These are phyloP conservation scores for Grosmannia huntii DNA, from an alignment of 2,329 filamentous ascomycete genomes.

Conservation along the genomic window DNA sequence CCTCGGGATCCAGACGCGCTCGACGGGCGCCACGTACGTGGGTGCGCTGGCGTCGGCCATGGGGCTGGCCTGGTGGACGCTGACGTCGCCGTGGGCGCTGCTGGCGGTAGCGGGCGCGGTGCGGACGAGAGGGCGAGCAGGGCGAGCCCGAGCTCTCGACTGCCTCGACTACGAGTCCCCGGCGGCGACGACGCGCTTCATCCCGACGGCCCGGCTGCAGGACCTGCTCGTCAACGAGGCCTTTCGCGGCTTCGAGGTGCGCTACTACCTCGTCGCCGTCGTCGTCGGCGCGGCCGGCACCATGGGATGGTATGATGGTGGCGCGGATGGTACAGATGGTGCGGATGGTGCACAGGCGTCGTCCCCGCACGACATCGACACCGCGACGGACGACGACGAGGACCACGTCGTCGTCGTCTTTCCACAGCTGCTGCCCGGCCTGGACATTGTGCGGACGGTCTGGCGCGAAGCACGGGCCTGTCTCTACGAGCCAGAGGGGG, in stretches of 20 bases:
- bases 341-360: too few relatives aligned
- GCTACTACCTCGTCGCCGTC: constrained; percentile 80
- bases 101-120: neutral
- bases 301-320: neutral
- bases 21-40: constrained; percentile 56
- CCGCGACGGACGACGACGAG: constrained; percentile 55
- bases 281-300: constrained; percentile 28
- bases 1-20: constrained; percentile 79
- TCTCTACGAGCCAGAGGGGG: constrained; percentile 47
- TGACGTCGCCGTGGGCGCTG: constrained; percentile 12
- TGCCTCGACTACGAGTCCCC: constrained; percentile 18
- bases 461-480: constrained; percentile 79
- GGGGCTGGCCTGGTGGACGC: constrained; percentile 20
- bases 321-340: neutral
- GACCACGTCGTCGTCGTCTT: constrained; percentile 90
- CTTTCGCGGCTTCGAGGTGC: constrained; percentile 81
- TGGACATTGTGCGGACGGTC: constrained; percentile 69
- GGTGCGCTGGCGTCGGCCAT: constrained; percentile 9
- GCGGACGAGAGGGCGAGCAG: too few relatives aligned
- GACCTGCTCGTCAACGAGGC: constrained; percentile 94
- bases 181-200: constrained; percentile 34
- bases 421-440: constrained; percentile 61
- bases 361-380: too few relatives aligned
- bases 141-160: too few relatives aligned
- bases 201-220: constrained; percentile 82